Base-by-base conservation (phyloP, 1,139 yeast genomes). In the Pneumocystis carinii region DNA sequence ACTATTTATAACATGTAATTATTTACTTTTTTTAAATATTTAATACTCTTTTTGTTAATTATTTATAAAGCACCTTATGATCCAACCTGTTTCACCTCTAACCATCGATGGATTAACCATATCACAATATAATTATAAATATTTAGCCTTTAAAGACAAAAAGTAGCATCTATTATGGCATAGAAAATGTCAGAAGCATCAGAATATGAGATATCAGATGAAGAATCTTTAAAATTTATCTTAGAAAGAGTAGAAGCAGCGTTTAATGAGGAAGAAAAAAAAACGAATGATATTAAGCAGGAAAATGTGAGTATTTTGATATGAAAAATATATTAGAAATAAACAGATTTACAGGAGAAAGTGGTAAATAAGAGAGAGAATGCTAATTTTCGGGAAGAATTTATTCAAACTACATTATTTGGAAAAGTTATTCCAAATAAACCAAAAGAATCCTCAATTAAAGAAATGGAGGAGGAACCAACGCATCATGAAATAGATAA, bases 401-500 rank as follows among this genome's bases (percentile, higher is more conserved):
- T 24, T 10, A 15, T 48, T 12, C 55, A 48, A 24, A 24, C 29
- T 24, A 48, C 55, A 3, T 19, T 48, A 12, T 48, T 48, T 19
- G 55, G 55, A 12, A 29, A 48, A 24, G 14, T 41, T 17, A 41
- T 48, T 24, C 32, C 29, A 24, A 24, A 48, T 24, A 24, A 48
- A 48, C 8, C 27, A 10, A 24, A 24, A 10, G 27, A 24, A 12
- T 24, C 15, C 12, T 10, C 24, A 3, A 10, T 24, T 3, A 6
- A 48, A 3, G 29, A 38, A 29, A 24, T 57, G 19, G 61, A 59
- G 12, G 65, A 63, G 48, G 56, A 53, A 5, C 39, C 62, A 10
- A 62, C 66, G n/a, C 67, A 65, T 27, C 67, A 65, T 53, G 53
- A 59, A 17, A 60, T 65, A 7, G 67, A 65, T 42, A 38, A 6